Base-by-base conservation (phyloP, 768 basidiomycete genomes). In the Boletus tylopilopsis region DNA sequence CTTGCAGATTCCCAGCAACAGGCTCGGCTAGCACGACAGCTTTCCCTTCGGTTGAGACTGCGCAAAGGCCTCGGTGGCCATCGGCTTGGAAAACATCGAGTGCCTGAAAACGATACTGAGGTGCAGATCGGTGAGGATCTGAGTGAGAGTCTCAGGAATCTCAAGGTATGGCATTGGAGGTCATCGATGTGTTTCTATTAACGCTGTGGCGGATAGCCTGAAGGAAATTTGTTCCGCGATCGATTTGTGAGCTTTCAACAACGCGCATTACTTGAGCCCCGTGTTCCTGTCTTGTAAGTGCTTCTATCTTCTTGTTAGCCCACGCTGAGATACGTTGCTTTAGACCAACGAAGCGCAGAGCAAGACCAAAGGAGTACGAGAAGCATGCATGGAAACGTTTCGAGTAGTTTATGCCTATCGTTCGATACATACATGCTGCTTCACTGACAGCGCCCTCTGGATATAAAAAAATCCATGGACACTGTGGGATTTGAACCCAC, bases 101-200 rank as follows among this genome's bases (percentile, higher is more conserved):
- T 94, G 0, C 81, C 80, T 1, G 81, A 79, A 57, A 77, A 73
- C 13, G 73, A 76, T 29, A 76, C 94, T 5, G 88, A 85, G 38
- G 93, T 97, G 15, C 94, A 96, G 68, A 76, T 95, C 0, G 90
- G 90, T 2, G 94, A 95, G 54, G 91, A 96, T 62, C 68, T 96
- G 42, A 87, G 79, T 48, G 94, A 96, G 69, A 93, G 76, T 60
- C 69, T 95, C 59, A 74, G 94, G 48, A 83, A 75, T 34, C 70
- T 97, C 60, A 93, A 93, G 83, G 93, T 90, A 44, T 36, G 78
- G 69, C 18, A 29, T 18, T 22, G 15, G 40, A 12, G 13, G 33
- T 33, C 13, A 34, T 13, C 8, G 15, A 22, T 4, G 7, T 10
- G 12, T 22, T 13, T 30, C 24, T n/a, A 40, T 19, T 52, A 40